Base-by-base conservation (phyloP, 345 rosid species). In the Eucalyptus lansdowneana region DNA sequence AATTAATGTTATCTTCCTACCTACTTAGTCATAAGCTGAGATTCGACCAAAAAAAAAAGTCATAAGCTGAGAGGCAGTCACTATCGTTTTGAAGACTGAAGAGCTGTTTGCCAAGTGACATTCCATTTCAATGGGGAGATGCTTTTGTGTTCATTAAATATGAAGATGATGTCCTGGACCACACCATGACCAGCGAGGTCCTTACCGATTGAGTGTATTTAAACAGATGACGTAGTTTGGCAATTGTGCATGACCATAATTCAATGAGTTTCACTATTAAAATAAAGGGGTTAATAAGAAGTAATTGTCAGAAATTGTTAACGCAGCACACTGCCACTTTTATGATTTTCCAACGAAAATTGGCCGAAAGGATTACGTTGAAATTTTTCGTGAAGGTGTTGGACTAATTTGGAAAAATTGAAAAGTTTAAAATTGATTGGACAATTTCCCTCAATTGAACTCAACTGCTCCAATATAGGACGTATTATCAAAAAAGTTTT, bases 341-440 rank as follows among this genome's bases (percentile, higher is more conserved):
- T 49, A 49, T 50, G 51, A 50, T 0, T 50, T 5, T 5, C 1
- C 17, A 0, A 50, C 3, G 6, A 67, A 67, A 10, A 67, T 67
- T 67, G 21, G 0, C 0, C 0, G 2, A 4, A 67, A 67, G 80
- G 3, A 15, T 16, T 65, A 65, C 0, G 3, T 65, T 8, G 9
- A 4, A 67, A 31, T 67, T 31, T 67, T 9, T 3, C 3, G 6
- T 9, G 21, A 67, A 31, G 17, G 3, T 67, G 40, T 37, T 37
- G 40, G 40, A 37, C 40, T 50, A 67, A 67, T n/a, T 67, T 67
- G 11, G 11, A 4, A 67, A 15, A 15, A 1, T n/a, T 1, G 3
- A 65, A n/a, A 62, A 14, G 4, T n/a, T n/a, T n/a, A n/a, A 8
- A 2, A n/a, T 15, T 65, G 37, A 67, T 62, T 29, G 1, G 34